Percentiles rank a stretch among this genome's conserved stretches.
Evolutionary conservation across 1,139 yeast species (phyloP).

Genomic region (Pichia sorboxylosa): DNA sequence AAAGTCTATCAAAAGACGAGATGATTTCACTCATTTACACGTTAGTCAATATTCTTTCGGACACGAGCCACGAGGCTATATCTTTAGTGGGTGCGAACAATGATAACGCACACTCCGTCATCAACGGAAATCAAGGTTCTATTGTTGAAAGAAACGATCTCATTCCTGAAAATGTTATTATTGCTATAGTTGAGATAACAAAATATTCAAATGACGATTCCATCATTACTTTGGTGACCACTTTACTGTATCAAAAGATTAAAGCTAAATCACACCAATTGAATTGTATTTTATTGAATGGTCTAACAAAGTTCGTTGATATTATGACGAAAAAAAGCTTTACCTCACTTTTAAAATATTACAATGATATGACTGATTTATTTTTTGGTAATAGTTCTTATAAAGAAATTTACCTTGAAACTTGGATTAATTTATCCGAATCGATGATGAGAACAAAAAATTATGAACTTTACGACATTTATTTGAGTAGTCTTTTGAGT

Average conservation of each 20-base stretch:
- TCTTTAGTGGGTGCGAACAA: neutral
- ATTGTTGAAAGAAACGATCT: conserved; percentile 13
- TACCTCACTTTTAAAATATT: conserved; percentile 37
- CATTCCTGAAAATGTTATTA: conserved; percentile 50
- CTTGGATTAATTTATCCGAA: conserved; percentile 45
- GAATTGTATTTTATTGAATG: conserved; percentile 35
- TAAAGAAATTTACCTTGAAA: conserved; percentile 33
- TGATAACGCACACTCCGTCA: conserved; percentile 9
- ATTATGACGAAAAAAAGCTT: conserved; percentile 52
- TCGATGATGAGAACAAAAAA: conserved; percentile 24
- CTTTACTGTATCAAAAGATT: conserved; percentile 77
- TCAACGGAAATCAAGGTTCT: conserved; percentile 12
- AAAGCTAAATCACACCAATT: conserved; percentile 24
- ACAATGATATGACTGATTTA: conserved; percentile 24
- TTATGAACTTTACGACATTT: conserved; percentile 42
- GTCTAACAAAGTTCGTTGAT: conserved; percentile 49
- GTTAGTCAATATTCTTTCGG: conserved; percentile 51
- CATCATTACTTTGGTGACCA: conserved; percentile 69
- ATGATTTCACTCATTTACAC: conserved; percentile 83
- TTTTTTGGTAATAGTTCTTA: conserved; percentile 26
- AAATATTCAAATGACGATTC: conserved; percentile 60
- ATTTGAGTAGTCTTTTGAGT: conserved; percentile 54
- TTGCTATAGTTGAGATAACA: conserved; percentile 63
- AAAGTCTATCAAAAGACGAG: conserved; percentile 57
- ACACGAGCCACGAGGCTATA: conserved; percentile 32